Conservation (phyloP, 2,329 filamentous ascomycete genomes). For the Teratosphaeria gauchensis region DNA sequence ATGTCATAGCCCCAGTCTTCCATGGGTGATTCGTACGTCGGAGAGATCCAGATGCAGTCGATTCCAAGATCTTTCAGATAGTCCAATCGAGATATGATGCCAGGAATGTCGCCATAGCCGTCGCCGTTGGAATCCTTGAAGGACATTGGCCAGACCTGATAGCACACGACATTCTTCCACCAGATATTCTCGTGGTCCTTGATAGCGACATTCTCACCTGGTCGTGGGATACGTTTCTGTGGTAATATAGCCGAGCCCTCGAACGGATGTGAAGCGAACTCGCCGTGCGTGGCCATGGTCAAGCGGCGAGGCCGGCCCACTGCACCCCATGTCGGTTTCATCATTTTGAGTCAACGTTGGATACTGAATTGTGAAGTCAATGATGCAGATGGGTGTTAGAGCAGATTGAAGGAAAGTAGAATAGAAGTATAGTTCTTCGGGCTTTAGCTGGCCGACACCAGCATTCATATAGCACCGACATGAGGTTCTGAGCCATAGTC, state of each 20-base stretch:
- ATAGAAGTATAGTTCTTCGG: background rate
- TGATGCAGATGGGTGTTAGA: background rate
- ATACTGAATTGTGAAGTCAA: background rate
- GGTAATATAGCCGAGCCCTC: background rate
- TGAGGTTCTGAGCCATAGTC: background rate
- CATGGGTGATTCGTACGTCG: slow-evolving; percentile 45
- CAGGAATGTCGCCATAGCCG: background rate
- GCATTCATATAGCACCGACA: background rate
- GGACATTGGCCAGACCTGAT: background rate
- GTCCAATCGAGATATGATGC: slow-evolving; percentile 51
- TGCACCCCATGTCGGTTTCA: background rate
- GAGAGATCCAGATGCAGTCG: slow-evolving; percentile 58
- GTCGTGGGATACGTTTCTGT: background rate
- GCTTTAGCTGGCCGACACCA: background rate
- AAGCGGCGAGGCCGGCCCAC: background rate
- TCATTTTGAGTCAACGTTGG: background rate
- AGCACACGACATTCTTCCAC: background rate
- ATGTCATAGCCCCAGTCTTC: slow-evolving; percentile 47
- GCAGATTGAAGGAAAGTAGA: background rate
- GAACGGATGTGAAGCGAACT: background rate
- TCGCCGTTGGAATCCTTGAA: background rate
- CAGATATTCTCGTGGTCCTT: background rate
- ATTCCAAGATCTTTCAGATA: slow-evolving; percentile 54
- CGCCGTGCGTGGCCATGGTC: background rate
- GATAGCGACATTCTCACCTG: background rate